These are phyloP conservation scores for Smallanthus sonchifolius DNA, from an alignment of 129 eudicot genomes.

Conservation along the genomic window DNA sequence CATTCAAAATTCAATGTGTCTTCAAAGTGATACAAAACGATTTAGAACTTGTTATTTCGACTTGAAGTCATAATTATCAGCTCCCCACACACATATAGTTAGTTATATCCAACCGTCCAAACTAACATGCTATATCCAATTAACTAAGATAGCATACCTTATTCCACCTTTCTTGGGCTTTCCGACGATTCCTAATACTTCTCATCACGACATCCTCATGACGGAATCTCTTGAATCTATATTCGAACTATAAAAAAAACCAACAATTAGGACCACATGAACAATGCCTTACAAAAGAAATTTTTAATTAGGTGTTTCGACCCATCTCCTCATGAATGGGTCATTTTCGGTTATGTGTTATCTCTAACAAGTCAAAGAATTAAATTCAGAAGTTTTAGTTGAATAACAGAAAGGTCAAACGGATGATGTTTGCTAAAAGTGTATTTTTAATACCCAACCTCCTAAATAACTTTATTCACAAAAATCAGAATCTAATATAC, in stretches of 20 bases:
- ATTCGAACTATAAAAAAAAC: slow-evolving; percentile 53
- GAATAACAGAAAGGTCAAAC: too few species aligned
- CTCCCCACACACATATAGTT: not conserved
- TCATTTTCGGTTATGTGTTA: too few species aligned
- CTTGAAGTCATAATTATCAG: not conserved
- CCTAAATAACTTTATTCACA: not conserved
- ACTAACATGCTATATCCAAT: not conserved
- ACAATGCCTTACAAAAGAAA: not conserved
- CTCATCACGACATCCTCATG: slow-evolving; percentile 64
- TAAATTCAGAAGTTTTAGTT: too few species aligned
- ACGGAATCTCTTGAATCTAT: slow-evolving; percentile 75
- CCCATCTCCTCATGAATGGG: too few species aligned
- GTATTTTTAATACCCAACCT: not conserved
- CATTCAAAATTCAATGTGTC: not conserved
- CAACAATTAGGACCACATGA: not conserved
- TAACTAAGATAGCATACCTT: slow-evolving; percentile 41
- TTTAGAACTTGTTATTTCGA: not conserved
- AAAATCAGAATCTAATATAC: not conserved
- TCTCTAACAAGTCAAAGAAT: too few species aligned
- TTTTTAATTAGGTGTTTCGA: not conserved
- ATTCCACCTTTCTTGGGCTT: slow-evolving; percentile 74
- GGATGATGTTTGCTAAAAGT: not conserved
- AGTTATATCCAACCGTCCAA: not conserved
- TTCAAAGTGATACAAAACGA: not conserved
- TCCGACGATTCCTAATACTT: slow-evolving; percentile 60